Base-by-base conservation (phyloP, 1,284 basidiomycete species). In the Dichomitus squalens region DNA sequence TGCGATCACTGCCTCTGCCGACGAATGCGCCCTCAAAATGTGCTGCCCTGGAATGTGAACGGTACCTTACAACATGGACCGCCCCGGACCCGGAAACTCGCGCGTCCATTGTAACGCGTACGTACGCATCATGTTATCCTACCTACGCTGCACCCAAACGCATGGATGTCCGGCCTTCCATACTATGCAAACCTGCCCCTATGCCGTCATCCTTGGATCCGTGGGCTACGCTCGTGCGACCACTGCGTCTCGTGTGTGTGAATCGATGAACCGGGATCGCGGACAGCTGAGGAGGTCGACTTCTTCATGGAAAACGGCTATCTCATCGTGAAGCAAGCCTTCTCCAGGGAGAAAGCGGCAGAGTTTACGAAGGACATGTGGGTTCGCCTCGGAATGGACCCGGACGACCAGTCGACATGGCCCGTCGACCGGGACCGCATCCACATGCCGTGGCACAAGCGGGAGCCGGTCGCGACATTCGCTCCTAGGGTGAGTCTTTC, bases 291-390 rank as follows among this genome's bases (percentile, higher is more conserved):
- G 52, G 78, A 86, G 57, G 76, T 81, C 46, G 72, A 81, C 39
- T 79, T 81, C 61, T 86, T 85, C 69, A 69, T 86, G 50, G 73
- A 80, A 52, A 71, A 83, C 60, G 84, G 84, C 20, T 86, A 80
- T 62, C 68, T 86, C 36, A 71, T 82, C 27, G 78, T 87, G 63
- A 79, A 80, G 61, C 66, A 77, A 41, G 83, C 81, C 0, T 86
- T 86, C 65, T 78, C 76, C 7, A 73, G 73, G 60, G 79, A 80
- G 64, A 76, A 81, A 60, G 78, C 82, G 6, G 75, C 69, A 21
- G 75, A 79, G 50, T 82, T 78, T 72, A 81, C 78, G 12, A 72
- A 76, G 53, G 75, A 76, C 39, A 68, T 86, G 44, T 84, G 81
- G 82, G 62, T 76, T 43, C 78, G 83, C 12, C 73, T 86, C 34